A percentile compares a stretch with the other conserved stretches of the same genome.
These are phyloP conservation scores for Lachancea fermentati DNA, from an alignment of 805 yeast species.

Conservation along the genomic window DNA sequence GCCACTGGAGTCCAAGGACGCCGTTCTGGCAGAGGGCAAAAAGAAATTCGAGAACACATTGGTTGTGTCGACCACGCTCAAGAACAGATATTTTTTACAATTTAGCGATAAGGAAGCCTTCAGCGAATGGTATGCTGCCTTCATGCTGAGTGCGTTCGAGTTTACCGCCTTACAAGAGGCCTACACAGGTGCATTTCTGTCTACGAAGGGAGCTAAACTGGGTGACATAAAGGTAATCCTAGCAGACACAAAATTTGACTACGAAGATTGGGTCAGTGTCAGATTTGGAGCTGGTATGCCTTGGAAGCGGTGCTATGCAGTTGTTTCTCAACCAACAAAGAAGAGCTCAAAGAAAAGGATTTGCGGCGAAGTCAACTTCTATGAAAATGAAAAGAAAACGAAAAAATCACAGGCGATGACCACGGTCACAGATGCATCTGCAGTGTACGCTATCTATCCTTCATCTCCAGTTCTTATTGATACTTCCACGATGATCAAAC, in stretches of 20 bases:
- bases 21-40: conserved; percentile 43
- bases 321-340: conserved; percentile 63
- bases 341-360: conserved; percentile 34
- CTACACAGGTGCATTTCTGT: conserved; percentile 88
- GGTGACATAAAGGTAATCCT: conserved; percentile 82
- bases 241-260: conserved; percentile 77
- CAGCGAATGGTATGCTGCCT: conserved; percentile 75
- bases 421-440: conserved; percentile 58
- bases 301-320: conserved; percentile 92
- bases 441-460: conserved; percentile 90
- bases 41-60: conserved; percentile 65
- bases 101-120: conserved; percentile 60
- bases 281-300: conserved; percentile 98
- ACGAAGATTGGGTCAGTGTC: conserved; percentile 93
- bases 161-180: conserved; percentile 85
- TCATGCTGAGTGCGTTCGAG: conserved; percentile 76
- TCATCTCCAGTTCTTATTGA: conserved; percentile 76
- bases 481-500: conserved; percentile 78
- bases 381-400: conserved; percentile 68
- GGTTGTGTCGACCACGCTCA: conserved; percentile 87
- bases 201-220: conserved; percentile 83
- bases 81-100: conserved; percentile 81
- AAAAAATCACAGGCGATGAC: conserved; percentile 77
- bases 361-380: conserved; percentile 71
- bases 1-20: conserved; percentile 60